A percentile compares a stretch with the other conserved stretches of the same genome.
Conservation (phyloP, 768 basidiomycete genomes). For the Auricularia sp. region DNA sequence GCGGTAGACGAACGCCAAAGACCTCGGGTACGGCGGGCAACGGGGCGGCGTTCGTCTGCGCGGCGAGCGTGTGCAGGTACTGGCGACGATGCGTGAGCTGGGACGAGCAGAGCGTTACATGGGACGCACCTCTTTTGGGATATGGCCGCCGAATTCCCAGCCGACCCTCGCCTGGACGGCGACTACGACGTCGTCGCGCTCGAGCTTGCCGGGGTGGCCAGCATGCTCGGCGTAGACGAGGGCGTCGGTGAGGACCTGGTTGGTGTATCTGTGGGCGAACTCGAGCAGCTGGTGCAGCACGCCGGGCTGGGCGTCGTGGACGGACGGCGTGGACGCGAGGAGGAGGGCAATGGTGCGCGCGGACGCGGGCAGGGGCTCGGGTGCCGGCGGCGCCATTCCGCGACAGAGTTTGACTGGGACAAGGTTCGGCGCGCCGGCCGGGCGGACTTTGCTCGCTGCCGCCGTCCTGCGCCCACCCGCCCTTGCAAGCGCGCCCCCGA, state of each 20-base stretch:
- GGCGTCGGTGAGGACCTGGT: slow-evolving; percentile 75
- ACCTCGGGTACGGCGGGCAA: slow-evolving; percentile 81
- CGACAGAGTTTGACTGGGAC: neutral
- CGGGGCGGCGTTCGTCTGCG: slow-evolving; percentile 71
- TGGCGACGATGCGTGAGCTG: slow-evolving; percentile 18
- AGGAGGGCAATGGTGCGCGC: slow-evolving; percentile 77
- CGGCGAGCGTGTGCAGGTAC: slow-evolving; percentile 71
- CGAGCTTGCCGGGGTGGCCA: slow-evolving; percentile 64
- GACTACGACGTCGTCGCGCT: slow-evolving; percentile 71
- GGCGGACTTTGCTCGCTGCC: neutral
- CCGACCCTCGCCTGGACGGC: slow-evolving; percentile 84
- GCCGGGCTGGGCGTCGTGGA: slow-evolving; percentile 78
- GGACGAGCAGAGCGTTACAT: neutral
- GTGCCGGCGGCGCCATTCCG: neutral
- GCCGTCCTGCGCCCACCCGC: neutral
- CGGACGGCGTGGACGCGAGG: slow-evolving; percentile 70
- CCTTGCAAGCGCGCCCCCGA: neutral
- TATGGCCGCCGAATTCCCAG: slow-evolving; percentile 84
- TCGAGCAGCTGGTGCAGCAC: slow-evolving; percentile 82
- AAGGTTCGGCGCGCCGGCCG: neutral
- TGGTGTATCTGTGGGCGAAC: slow-evolving; percentile 75
- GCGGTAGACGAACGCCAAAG: slow-evolving; percentile 76
- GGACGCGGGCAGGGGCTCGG: slow-evolving; percentile 72
- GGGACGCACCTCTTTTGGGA: slow-evolving; percentile 73
- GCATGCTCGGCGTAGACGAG: slow-evolving; percentile 84